phyloP scores from a whole-genome alignment of 257 asterid genomes.

The Solanum ahanhuiri region DNA sequence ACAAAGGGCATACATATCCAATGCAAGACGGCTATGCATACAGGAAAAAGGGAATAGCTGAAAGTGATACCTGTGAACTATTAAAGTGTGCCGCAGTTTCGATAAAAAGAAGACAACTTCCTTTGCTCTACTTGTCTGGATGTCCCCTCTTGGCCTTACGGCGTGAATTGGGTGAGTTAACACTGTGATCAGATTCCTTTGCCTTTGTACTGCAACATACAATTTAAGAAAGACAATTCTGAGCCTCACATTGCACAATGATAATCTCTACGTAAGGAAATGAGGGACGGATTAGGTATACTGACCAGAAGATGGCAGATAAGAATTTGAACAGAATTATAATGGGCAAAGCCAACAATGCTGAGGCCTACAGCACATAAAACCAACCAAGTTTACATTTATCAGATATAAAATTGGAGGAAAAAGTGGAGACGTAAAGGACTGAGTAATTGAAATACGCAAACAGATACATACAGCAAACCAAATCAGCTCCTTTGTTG shows the following conservation, averaged over 20 bases:
- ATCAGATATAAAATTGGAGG: neutral
- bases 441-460: neutral
- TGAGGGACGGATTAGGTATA: neutral
- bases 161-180: constrained; percentile 25
- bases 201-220: constrained; percentile 36
- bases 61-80: neutral
- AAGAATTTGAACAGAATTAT: constrained; percentile 27
- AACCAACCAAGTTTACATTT: neutral
- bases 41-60: neutral
- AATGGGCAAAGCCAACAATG: constrained; percentile 63
- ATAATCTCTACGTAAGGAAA: neutral
- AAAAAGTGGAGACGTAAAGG: neutral
- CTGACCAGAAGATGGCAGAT: constrained; percentile 50
- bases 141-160: constrained; percentile 35
- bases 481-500: constrained; percentile 80
- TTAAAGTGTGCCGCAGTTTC: neutral
- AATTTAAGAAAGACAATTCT: neutral
- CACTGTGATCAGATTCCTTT: constrained; percentile 17
- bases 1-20: neutral
- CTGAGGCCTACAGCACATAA: constrained; percentile 51
- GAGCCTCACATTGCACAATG: neutral
- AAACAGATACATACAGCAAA: constrained; percentile 47
- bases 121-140: constrained; percentile 15
- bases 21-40: neutral
- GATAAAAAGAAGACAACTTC: neutral